Evolutionary conservation across 306 rosid genomes (phyloP), one percentile per base, ranked within the genome.

Genomic region (Lathyrus sativus): DNA sequence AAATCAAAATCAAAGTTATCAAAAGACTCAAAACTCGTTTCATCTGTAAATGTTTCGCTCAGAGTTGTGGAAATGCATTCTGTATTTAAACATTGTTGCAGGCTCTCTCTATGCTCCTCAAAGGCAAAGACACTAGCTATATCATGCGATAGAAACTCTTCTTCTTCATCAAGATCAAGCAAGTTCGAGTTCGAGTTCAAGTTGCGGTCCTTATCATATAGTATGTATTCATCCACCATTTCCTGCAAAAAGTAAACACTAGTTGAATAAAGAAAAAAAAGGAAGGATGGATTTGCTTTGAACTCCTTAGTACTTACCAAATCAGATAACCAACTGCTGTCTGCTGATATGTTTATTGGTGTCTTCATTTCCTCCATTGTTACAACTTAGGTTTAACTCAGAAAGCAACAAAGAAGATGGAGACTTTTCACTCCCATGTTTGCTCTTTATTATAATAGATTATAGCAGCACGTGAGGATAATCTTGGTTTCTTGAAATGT

Each of bases 241-340:
- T 64, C 86, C 93, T 88, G 46, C 41, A 11, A 35, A 2, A 35
- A 8, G 7, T 7, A 35, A 35, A 35, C 9, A 33, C 2, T 6
- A 33, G 38, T 5, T 5, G 1, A 4, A 4, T 31, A 31, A 31
- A 6, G 38, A 33, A 35, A 2, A 6, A 44, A 14, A 14, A 46
- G 18, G 18, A n/a, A 46, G 3, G 7, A 2, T n/a, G 53, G 9
- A 15, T 46, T 33, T 35, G 39, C 39, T 35, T 35, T 35, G 22
- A 38, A 12, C 42, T 39, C 18, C 76, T 76, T n/a, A n/a, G n/a
- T n/a, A n/a, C n/a, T n/a, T 80, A 88, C 96, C 89, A 85, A 67
- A 29, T 91, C 87, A 13, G 83, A 81, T 26, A 83, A 60, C 91
- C 87, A 85, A 73, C 14, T 81, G 76, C 11, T 81, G 0, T 71